A percentile compares a stretch with the other conserved stretches of the same genome.
Conservation (phyloP, 176 grass and related monocot species). For the Thalia dealbata region DNA sequence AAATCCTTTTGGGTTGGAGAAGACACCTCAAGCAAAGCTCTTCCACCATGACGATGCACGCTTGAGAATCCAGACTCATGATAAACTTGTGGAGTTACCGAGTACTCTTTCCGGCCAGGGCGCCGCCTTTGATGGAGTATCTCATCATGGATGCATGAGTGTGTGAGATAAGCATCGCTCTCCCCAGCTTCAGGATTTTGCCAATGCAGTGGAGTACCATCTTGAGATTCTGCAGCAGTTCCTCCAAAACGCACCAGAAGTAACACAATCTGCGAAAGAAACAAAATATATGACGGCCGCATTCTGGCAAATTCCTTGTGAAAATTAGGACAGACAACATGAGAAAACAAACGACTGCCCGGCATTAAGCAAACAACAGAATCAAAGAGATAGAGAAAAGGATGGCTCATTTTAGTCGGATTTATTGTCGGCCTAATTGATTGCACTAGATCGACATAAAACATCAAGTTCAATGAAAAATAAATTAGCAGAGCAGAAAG, state of each 20-base stretch:
- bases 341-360: not conserved
- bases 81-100: conserved; percentile 88
- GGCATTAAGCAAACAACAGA: not conserved
- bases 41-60: conserved; percentile 30
- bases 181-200: conserved; percentile 43
- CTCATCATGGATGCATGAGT: conserved; percentile 97
- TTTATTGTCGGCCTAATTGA: not conserved
- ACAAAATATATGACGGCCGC: not conserved
- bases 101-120: conserved; percentile 81
- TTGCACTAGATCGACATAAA: not conserved
- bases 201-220: conserved; percentile 21
- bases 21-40: conserved; percentile 44
- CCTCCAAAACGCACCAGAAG: conserved; percentile 41
- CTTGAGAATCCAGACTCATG: conserved; percentile 26
- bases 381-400: not conserved
- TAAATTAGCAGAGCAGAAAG: not conserved
- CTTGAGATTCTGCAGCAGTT: conserved; percentile 30
- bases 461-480: not conserved
- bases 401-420: not conserved
- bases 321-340: not conserved
- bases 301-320: not conserved
- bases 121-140: conserved; percentile 73
- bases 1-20: conserved; percentile 26
- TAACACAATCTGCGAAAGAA: conserved; percentile 55
- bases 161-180: conserved; percentile 61